Conservation (phyloP, 345 rosid genomes). For the Theobroma cacao region DNA sequence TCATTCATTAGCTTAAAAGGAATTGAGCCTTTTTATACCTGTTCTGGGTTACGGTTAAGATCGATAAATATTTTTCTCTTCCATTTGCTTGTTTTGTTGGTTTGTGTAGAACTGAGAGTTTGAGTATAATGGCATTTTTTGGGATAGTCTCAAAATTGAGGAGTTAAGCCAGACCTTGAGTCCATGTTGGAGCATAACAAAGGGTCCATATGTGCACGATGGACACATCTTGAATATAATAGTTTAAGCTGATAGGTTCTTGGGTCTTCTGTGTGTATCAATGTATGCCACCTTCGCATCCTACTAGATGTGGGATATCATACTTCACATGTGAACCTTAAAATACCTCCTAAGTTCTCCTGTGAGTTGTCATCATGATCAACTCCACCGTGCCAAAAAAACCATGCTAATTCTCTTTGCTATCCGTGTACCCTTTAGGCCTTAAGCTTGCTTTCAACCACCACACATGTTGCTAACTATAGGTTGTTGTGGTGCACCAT, state of each 20-base stretch:
- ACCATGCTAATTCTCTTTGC: not conserved
- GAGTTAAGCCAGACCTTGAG: not conserved
- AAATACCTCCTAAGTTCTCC: not conserved
- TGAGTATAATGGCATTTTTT: not conserved
- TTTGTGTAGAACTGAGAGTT: not conserved
- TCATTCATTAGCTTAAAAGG: not conserved
- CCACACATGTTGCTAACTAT: not conserved
- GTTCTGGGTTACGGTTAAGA: not conserved
- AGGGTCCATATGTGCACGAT: not conserved
- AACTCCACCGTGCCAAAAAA: not conserved
- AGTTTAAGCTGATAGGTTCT: not conserved
- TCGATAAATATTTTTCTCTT: not conserved
- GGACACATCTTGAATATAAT: not conserved
- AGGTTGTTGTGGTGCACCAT: not conserved
- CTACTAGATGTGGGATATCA: not conserved
- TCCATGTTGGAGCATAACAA: not conserved
- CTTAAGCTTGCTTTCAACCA: not conserved
- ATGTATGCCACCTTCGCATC: not conserved
- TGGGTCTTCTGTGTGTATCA: not conserved
- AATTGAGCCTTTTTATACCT: not conserved
- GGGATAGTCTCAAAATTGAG: not conserved
- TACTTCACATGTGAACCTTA: not conserved
- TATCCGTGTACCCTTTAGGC: not conserved
- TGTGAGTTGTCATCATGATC: not conserved
- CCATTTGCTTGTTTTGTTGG: not conserved